Evolutionary conservation across 2,329 filamentous ascomycete genomes (phyloP).

Genomic region (Teratosphaeria nubilosa): DNA sequence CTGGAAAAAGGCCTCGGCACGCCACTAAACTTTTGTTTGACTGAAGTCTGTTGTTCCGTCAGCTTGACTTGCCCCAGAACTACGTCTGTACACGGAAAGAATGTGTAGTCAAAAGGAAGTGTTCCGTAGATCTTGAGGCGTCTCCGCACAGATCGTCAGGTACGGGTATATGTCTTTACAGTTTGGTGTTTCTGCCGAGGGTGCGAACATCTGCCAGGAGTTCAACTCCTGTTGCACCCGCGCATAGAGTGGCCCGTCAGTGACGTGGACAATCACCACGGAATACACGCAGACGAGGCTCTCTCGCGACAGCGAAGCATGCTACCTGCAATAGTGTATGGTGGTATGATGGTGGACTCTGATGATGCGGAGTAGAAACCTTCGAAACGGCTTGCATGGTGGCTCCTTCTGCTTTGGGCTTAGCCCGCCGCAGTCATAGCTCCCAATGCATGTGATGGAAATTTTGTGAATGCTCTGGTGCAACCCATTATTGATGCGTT

Average conservation of each 20-base stretch:
- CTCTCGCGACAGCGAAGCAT: too few relatives aligned
- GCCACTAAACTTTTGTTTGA: background rate
- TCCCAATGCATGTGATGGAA: background rate
- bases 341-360: too few relatives aligned
- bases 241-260: too few relatives aligned
- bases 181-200: background rate
- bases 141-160: background rate
- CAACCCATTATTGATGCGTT: background rate
- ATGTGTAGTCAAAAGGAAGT: background rate
- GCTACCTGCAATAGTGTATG: too few relatives aligned
- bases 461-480: background rate
- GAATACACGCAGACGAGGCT: too few relatives aligned
- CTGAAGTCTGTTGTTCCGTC: background rate
- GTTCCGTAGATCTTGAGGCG: background rate
- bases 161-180: background rate
- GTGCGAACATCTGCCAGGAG: too few relatives aligned
- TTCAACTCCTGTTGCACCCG: too few relatives aligned
- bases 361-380: too few relatives aligned
- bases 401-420: background rate
- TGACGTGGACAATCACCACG: too few relatives aligned
- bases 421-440: background rate
- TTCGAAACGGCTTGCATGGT: too few relatives aligned
- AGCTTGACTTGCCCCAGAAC: background rate
- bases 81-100: background rate
- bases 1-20: background rate